phyloP scores from a whole-genome alignment of 1,139 yeast species.

The Candida smagusa region DNA sequence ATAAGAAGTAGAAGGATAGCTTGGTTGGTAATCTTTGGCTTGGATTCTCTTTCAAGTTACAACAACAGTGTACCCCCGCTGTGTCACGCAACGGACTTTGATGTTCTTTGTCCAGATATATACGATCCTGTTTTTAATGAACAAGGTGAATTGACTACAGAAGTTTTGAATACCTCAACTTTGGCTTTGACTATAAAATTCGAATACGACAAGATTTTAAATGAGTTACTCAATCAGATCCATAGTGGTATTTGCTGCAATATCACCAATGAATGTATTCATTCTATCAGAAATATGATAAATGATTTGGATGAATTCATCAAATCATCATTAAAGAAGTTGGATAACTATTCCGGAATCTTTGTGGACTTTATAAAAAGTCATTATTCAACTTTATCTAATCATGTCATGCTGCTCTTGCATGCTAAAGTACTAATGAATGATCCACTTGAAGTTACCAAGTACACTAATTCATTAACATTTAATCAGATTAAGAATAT shows the following conservation, averaged over 20 bases:
- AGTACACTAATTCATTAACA: no score
- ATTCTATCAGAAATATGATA: constrained; percentile 45
- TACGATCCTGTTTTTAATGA: constrained; percentile 34
- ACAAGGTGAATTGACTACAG: constrained; percentile 20
- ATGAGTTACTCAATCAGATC: constrained; percentile 46
- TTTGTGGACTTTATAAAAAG: constrained; percentile 47
- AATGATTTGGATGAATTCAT: constrained; percentile 42
- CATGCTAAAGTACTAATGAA: constrained; percentile 51
- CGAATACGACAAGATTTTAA: constrained; percentile 48
- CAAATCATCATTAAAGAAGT: neutral
- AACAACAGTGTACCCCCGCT: constrained; percentile 58
- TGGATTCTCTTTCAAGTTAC: constrained; percentile 57
- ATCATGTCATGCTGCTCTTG: constrained; percentile 51
- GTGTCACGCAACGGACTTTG: constrained; percentile 52
- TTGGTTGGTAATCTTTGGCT: constrained; percentile 66
- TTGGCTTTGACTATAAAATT: constrained; percentile 52
- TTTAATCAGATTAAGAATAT: no score
- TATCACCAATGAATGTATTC: constrained; percentile 38
- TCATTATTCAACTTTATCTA: constrained; percentile 53
- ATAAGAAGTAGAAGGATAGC: constrained; percentile 52
- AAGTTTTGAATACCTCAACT: constrained; percentile 33
- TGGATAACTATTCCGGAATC: constrained; percentile 10
- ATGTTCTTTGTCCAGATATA: constrained; percentile 53
- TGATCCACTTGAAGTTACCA: constrained; percentile 11
- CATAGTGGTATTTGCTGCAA: constrained; percentile 38